Evolutionary conservation across 2,329 filamentous ascomycete species (phyloP).

Genomic region (Cladosporium sp.): DNA sequence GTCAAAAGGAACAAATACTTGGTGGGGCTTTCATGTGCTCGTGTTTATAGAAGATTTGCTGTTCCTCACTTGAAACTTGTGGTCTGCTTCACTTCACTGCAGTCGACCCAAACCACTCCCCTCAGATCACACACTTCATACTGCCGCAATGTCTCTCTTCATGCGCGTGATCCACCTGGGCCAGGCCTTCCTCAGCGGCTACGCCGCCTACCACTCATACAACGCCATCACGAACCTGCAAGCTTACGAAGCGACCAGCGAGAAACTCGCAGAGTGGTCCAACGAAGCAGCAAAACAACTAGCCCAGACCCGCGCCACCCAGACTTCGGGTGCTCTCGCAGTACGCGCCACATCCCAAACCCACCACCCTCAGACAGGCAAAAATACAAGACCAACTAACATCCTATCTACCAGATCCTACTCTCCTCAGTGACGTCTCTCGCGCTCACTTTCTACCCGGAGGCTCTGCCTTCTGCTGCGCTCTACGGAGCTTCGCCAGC

Average conservation of each 20-base stretch:
- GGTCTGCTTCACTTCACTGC: background rate
- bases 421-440: constrained; percentile 34
- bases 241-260: constrained; percentile 48
- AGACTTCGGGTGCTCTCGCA: constrained; percentile 44
- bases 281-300: constrained; percentile 47
- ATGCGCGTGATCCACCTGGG: constrained; percentile 39
- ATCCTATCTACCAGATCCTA: constrained; percentile 30
- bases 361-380: background rate
- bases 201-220: constrained; percentile 48
- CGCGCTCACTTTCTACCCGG: constrained; percentile 28
- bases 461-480: background rate
- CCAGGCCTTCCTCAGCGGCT: constrained; percentile 46
- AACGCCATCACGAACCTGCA: constrained; percentile 48
- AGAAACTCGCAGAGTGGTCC: constrained; percentile 51
- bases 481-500: constrained; percentile 13
- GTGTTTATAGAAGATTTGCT: background rate
- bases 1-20: constrained; percentile 1
- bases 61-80: too few species aligned
- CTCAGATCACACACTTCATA: constrained; percentile 18
- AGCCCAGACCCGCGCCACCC: constrained; percentile 49
- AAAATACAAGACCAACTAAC: background rate
- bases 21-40: background rate
- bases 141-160: constrained; percentile 22
- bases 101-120: background rate
- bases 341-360: constrained; percentile 31